These are phyloP conservation scores for Mycotypha africana DNA, from an alignment of 371 early-diverging fungal genomes.

Conservation along the genomic window DNA sequence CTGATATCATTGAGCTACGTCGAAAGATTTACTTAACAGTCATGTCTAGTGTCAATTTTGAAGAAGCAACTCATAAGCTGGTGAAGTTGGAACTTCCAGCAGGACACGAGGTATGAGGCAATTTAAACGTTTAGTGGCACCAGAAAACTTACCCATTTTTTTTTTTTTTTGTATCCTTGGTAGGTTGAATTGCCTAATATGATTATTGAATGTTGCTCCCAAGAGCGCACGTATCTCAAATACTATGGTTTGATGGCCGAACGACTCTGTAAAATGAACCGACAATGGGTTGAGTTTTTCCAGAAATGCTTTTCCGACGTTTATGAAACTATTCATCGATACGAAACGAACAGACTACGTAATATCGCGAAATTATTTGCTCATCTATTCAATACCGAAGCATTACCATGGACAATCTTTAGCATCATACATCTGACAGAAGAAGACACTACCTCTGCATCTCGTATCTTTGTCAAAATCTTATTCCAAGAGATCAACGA, in stretches of 20 bases:
- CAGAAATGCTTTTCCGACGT: constrained; percentile 73
- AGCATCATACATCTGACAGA: constrained; percentile 80
- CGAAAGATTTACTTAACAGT: constrained; percentile 93
- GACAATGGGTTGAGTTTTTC: constrained; percentile 76
- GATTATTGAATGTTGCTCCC: constrained; percentile 95
- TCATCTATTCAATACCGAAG: constrained; percentile 85
- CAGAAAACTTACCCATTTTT: no score
- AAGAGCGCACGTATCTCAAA: constrained; percentile 91
- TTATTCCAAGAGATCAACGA: constrained; percentile 89
- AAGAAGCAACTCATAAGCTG: constrained; percentile 95
- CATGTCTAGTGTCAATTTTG: constrained; percentile 93
- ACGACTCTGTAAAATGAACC: constrained; percentile 85
- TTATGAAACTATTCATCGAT: constrained; percentile 89
- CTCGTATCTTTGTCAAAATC: constrained; percentile 95
- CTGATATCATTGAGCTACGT: constrained; percentile 83
- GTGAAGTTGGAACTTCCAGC: constrained; percentile 78
- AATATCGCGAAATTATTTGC: constrained; percentile 91
- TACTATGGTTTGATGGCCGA: constrained; percentile 94
- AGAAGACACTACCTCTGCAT: constrained; percentile 90
- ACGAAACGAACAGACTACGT: constrained; percentile 91
- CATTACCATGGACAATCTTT: constrained; percentile 83
- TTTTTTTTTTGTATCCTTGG: no score
- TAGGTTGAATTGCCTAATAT: constrained; percentile 89
- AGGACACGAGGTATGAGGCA: constrained; percentile 79
- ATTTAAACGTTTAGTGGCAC: no score